Base-by-base conservation (phyloP, 805 yeast species). In the Saccharomycopsis sp. region DNA sequence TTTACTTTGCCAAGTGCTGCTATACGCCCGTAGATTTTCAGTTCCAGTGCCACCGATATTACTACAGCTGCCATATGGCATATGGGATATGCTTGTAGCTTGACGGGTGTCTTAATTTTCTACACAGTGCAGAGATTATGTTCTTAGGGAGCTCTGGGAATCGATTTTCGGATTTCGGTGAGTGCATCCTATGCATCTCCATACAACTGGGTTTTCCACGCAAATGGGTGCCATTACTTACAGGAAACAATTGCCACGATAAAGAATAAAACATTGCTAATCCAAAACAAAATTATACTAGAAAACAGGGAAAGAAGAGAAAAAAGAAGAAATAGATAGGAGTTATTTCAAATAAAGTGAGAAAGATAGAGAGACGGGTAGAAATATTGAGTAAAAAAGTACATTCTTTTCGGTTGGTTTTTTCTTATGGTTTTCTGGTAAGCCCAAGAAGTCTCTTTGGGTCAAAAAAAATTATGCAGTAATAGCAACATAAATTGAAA, bases 401-500 rank as follows among this genome's bases (percentile, higher is more conserved):
- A 52, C 18, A 34, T 40, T 44, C 16, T 44, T 44, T 44, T 44
- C 16, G 8, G 8, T 44, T 12, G 7, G 4, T 16, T 44, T 44
- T 44, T 44, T 44, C 16, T 44, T 4, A 5, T 44, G 8, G 8
- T 44, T 44, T 44, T 44, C 16, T 44, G 16, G 20, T 14, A 47
- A 9, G 48, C 52, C 34, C 46, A 41, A 48, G 9, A 14, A 16
- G n/a, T 52, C 21, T 57, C 37, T 24, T 52, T 44, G 24, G 20
- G 59, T 47, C 47, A 40, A 50, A 53, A 47, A 24, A 48, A 29
- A 53, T 53, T 52, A 52, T 24, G 57, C 63, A 55, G 57, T 62
- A 41, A 65, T 61, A 15, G 74, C 71, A 46, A 67, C 71, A 63
- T 75, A 75, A 57, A 75, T 57, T n/a, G 76, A 72, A 57, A 74